Conservation (phyloP, 768 basidiomycete genomes). For the Rhodocollybia butyracea region DNA sequence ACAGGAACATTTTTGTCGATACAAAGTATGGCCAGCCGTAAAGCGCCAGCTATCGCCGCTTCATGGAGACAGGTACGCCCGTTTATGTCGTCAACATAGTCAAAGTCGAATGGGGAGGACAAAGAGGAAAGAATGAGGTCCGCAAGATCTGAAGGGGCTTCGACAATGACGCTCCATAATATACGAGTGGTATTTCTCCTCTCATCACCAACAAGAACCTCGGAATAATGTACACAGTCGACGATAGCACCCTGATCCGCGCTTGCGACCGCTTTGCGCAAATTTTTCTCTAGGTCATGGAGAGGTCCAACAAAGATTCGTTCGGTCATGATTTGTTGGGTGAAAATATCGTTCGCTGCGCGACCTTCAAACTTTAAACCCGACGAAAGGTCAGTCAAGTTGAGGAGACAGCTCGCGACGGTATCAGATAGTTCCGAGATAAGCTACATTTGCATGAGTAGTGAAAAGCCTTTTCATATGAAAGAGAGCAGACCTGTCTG, state of each 20-base stretch:
- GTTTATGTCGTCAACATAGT: constrained; percentile 95
- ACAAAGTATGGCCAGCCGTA: constrained; percentile 78
- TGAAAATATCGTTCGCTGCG: constrained; percentile 71
- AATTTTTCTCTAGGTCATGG: constrained; percentile 84
- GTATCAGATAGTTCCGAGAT: constrained; percentile 95
- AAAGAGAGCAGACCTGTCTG: constrained; percentile 62
- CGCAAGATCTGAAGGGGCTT: constrained; percentile 69
- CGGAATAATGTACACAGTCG: constrained; percentile 70
- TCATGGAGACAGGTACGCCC: constrained; percentile 92
- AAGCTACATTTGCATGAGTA: constrained; percentile 47
- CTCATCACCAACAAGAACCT: constrained; percentile 57
- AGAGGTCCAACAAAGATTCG: constrained; percentile 68
- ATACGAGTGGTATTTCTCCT: constrained; percentile 82
- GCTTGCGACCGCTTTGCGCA: constrained; percentile 71
- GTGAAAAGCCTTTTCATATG: constrained; percentile 2
- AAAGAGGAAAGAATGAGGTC: constrained; percentile 72
- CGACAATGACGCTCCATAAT: constrained; percentile 88
- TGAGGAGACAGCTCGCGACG: constrained; percentile 78
- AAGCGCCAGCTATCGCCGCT: constrained; percentile 81
- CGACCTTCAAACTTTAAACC: constrained; percentile 78
- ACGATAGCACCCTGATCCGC: constrained; percentile 57
- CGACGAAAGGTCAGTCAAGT: constrained; percentile 72
- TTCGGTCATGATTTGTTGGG: constrained; percentile 68
- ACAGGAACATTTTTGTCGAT: constrained; percentile 68
- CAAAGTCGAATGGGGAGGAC: constrained; percentile 76